Evolutionary conservation across 208 protist genomes (phyloP).

Genomic region (Lotmaria passim): DNA sequence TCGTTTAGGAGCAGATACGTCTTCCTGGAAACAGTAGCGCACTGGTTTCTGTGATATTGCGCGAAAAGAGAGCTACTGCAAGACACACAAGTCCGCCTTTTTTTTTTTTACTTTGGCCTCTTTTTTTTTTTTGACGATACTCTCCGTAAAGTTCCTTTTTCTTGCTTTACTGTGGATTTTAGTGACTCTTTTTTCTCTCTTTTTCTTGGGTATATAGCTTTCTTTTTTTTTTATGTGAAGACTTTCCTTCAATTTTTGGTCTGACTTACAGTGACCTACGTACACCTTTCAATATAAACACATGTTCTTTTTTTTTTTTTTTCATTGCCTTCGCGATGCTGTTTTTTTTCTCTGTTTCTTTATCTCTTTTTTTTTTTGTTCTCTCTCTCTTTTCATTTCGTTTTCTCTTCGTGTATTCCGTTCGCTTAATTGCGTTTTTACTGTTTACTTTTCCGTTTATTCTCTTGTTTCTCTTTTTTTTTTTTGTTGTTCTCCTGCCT

Average conservation of each 20-base stretch:
- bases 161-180: not conserved
- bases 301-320: not conserved
- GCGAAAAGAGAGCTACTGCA: too few relatives aligned
- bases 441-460: not conserved
- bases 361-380: not conserved
- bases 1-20: too few relatives aligned
- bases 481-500: not conserved
- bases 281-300: not conserved
- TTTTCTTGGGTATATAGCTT: not conserved
- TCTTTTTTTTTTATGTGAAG: not conserved
- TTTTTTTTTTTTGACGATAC: constrained; percentile 3
- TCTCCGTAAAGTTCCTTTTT: too few relatives aligned
- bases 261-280: too few relatives aligned
- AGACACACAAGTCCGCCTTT: too few relatives aligned
- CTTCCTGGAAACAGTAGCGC: too few relatives aligned
- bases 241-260: not conserved
- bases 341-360: constrained; percentile 3
- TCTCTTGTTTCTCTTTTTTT: constrained; percentile 8
- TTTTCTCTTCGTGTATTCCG: constrained; percentile 11
- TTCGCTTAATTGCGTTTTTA: constrained; percentile 8
- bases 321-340: not conserved
- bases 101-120: not conserved
- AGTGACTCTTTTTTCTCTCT: not conserved
- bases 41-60: too few relatives aligned
- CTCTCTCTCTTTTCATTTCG: not conserved